Percentiles rank a stretch among this genome's conserved stretches.
Evolutionary conservation across 345 rosid genomes (phyloP).

Genomic region (Citrus hindsii): DNA sequence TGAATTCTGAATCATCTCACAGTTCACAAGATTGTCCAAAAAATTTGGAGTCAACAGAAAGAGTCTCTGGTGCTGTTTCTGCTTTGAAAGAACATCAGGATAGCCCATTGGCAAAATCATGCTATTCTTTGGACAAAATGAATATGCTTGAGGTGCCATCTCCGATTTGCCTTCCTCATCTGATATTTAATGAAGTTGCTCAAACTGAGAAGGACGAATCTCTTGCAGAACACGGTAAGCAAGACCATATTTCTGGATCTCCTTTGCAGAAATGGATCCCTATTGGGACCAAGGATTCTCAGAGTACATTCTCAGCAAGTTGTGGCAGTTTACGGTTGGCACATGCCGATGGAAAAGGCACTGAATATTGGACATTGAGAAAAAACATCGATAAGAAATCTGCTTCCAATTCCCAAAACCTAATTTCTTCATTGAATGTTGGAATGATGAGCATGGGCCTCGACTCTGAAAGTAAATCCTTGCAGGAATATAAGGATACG

Average conservation of each 20-base stretch:
- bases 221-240: conserved; percentile 29
- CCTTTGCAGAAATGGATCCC: conserved; percentile 50
- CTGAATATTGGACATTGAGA: conserved; percentile 20
- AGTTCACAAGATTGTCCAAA: conserved; percentile 17
- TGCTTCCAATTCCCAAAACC: conserved; percentile 15
- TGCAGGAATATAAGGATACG: conserved; percentile 10
- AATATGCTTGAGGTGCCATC: conserved; percentile 15
- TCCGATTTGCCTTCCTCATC: conserved; percentile 32
- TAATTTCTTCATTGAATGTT: conserved; percentile 11
- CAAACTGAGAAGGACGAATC: conserved; percentile 24
- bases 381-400: conserved; percentile 17
- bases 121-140: conserved; percentile 14
- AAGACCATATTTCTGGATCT: conserved; percentile 34
- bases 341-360: conserved; percentile 16
- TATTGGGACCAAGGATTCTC: conserved; percentile 28
- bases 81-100: conserved; percentile 12
- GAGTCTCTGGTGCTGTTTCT: conserved; percentile 7
- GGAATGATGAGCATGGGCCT: conserved; percentile 9
- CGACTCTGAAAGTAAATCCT: conserved; percentile 10
- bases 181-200: conserved; percentile 23
- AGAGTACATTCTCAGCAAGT: conserved; percentile 3
- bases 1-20: conserved; percentile 23
- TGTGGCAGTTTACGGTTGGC: conserved; percentile 11
- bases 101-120: conserved; percentile 10
- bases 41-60: conserved; percentile 6